phyloP scores from a whole-genome alignment of 2,329 filamentous ascomycete genomes.

The Fusarium chlamydosporum region DNA sequence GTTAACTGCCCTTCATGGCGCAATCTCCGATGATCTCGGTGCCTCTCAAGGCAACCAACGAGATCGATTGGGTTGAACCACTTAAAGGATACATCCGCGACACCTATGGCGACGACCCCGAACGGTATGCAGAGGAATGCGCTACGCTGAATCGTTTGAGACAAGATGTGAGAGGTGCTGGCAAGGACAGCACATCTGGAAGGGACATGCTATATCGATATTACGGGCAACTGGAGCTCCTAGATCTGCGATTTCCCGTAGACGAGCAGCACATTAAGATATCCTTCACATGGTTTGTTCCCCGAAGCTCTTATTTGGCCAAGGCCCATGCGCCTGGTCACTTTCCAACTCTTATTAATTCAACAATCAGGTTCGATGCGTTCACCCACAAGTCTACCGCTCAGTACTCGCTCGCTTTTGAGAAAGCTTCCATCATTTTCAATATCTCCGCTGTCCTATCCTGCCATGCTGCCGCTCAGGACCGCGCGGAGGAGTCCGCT shows the following conservation, averaged over 20 bases:
- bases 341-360: constrained; percentile 21
- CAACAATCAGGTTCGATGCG: constrained; percentile 87
- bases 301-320: not conserved
- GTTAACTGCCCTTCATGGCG: constrained; percentile 67
- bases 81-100: constrained; percentile 94
- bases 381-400: constrained; percentile 98
- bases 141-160: constrained; percentile 91
- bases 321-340: not conserved
- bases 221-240: constrained; percentile 94
- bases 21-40: constrained; percentile 95
- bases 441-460: constrained; percentile 98
- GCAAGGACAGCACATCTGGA: constrained; percentile 94
- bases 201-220: constrained; percentile 96
- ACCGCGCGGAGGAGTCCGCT: constrained; percentile 89
- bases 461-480: constrained; percentile 93
- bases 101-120: constrained; percentile 96
- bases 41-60: constrained; percentile 93
- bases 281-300: constrained; percentile 90
- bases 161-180: constrained; percentile 98
- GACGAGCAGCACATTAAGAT: constrained; percentile 99
- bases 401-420: constrained; percentile 96
- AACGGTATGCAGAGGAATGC: constrained; percentile 96
- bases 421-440: constrained; percentile 99
- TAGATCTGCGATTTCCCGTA: constrained; percentile 95
- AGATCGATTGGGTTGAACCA: constrained; percentile 97